Base-by-base conservation (phyloP, 1,284 basidiomycete species). In the Psilocybe mexicana region DNA sequence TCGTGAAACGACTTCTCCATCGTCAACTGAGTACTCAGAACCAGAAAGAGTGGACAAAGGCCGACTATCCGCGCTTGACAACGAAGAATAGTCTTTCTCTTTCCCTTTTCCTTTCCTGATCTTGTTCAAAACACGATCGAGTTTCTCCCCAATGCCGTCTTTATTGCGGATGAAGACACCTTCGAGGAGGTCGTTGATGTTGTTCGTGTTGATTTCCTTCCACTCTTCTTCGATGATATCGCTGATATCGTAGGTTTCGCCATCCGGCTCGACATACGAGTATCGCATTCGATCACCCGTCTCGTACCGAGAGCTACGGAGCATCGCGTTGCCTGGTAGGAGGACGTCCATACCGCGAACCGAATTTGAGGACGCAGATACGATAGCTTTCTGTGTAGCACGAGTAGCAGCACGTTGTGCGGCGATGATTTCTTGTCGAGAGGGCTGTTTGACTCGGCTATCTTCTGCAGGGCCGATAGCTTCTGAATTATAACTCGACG, bases 191-290 rank as follows among this genome's bases (percentile, higher is more conserved):
- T 93, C 90, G 38, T 79, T 77, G 63, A 79, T 76, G 42, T 50
- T 58, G 25, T 75, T 60, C 14, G 67, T 72, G 54, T 69, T 76
- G 61, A 65, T 75, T 62, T 80, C 82, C 12, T 83, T 78, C 80
- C 88, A 88, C 66, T 95, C 96, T 68, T 92, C 86, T 69, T 96
- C 93, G 38, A 97, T 84, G 57, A 97, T 90, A 61, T 94, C 88
- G 67, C 92, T 95, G 69, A 98, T 94, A 70, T 98, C 96, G 65
- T 88, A 90, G 2, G 89, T 90, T 72, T 92, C 91, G 7, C 94
- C 93, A 61, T 91, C 91, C 1, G 85, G 82, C 61, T 93, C 88
- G 43, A 97, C 87, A 68, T 94, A 97, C 28, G 94, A 96, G 70
- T 98, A 98, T 0, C 94, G 86, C 77, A 94, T 88, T 53, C 79